Evolutionary conservation across 2,329 filamentous ascomycete species (phyloP), one percentile per base, ranked within the genome.

Genomic region (Aspergillus sp.): DNA sequence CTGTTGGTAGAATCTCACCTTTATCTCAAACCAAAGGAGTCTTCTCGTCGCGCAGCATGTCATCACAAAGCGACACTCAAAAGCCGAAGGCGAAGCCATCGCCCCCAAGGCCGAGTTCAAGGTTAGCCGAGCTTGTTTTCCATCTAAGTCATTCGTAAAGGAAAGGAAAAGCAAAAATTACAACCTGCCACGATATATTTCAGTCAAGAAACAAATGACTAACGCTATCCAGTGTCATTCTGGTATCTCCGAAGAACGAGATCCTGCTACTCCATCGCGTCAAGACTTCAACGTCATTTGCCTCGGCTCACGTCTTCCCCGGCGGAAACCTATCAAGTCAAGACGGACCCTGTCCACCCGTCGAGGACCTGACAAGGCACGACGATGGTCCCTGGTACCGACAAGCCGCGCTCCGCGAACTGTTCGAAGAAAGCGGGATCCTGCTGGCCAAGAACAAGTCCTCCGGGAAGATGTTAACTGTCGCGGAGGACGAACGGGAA

Each of bases 341-440:
- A 69, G 94, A 98, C 67, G 92, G 90, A 32, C 67, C 74, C 20
- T 78, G 82, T 12, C 81, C 85, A 0, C 75, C 76, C 0, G 70
- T 76, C 0, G 81, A 81, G 16, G 80, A 85, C 29, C 75, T 80
- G 0, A 78, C 76, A 10, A 79, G 88, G 12, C 92, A 97, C 68
- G 74, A 80, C 11, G 93, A 97, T 72, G 87, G 87, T 0, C 78
- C 81, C 0, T 84, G 86, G 3, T 97, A 97, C 71, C 83, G 92
- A n/a, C 77, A 91, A 39, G 92, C 89, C 6, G 95, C 93, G 0
- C 86, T 98, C 24, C 83, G 95, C 6, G 95, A 98, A 80, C 92
- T 92, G 0, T 98, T 98, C 71, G 95, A 99, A 73, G 95, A 98
- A 78, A 93, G 90, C 64, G 95, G 95, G 0, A 92, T 97, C 56